Evolutionary conservation across 2,329 filamentous ascomycete genomes (phyloP).

Genomic region (Aspergillus puulaauensis): DNA sequence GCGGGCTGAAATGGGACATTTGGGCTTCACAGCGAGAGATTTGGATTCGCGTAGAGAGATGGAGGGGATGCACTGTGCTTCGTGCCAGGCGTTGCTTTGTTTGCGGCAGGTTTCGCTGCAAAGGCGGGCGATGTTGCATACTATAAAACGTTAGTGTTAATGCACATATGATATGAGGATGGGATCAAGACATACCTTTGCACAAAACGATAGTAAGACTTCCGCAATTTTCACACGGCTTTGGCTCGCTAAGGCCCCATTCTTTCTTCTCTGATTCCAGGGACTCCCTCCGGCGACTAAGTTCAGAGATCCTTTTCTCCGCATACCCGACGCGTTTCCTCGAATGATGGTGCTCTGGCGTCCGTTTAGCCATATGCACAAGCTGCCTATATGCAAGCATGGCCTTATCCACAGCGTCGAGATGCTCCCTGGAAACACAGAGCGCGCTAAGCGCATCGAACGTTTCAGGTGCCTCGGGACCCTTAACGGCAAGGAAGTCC

Average conservation of each 20-base stretch:
- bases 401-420: slow-evolving; percentile 29
- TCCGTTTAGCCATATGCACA: slow-evolving; percentile 24
- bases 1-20: slow-evolving; percentile 23
- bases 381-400: slow-evolving; percentile 30
- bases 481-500: slow-evolving; percentile 25
- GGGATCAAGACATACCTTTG: slow-evolving; percentile 21
- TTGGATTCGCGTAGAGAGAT: slow-evolving; percentile 31
- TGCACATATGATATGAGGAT: background rate
- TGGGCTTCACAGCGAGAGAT: slow-evolving; percentile 28
- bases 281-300: slow-evolving; percentile 26
- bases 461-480: slow-evolving; percentile 26
- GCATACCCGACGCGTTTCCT: slow-evolving; percentile 27
- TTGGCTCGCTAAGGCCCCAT: slow-evolving; percentile 26
- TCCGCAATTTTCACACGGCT: slow-evolving; percentile 23
- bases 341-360: slow-evolving; percentile 25
- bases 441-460: slow-evolving; percentile 32
- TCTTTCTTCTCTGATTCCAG: slow-evolving; percentile 26
- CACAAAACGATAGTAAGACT: slow-evolving; percentile 23
- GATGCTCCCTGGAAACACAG: slow-evolving; percentile 28
- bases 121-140: slow-evolving; percentile 30
- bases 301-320: slow-evolving; percentile 26
- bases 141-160: slow-evolving; percentile 9
- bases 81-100: slow-evolving; percentile 13
- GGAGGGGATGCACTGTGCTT: slow-evolving; percentile 27
- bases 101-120: slow-evolving; percentile 29